Base-by-base conservation (phyloP, 345 rosid species). In the Lepidium aucheri region DNA sequence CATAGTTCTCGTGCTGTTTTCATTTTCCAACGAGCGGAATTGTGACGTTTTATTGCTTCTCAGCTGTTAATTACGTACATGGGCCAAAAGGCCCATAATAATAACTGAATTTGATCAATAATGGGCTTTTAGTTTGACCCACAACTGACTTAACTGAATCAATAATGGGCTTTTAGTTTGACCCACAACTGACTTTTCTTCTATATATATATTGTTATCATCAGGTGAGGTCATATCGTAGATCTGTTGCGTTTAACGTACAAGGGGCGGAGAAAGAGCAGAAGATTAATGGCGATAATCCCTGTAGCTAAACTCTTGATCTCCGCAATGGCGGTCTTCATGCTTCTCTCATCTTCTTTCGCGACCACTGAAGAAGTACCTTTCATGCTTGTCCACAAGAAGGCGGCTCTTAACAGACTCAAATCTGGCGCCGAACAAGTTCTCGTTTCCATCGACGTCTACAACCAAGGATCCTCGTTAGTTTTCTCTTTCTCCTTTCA, bases 401-500 rank as follows among this genome's bases (percentile, higher is more conserved):
- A 90, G 75, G 91, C 89, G 10, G 60, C 82, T 38, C 81, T 84
- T 70, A 75, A 65, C 60, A 66, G 89, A 42, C 84, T 84, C 78
- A 92, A 83, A 66, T 81, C 93, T 52, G 95, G 93, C 62, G 75
- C 81, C 57, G 89, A 92, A 61, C 93, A 83, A 57, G 88, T 92
- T 79, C 73, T 78, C 17, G 93, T 92, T 68, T 79, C 95, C 45
- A 53, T 92, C 67, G 95, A 92, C 63, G 76, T 89, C 80, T 87
- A 89, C 78, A 92, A 89, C 45, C 96, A 87, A 69, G 89, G 98
- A 75, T 80, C 85, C 55, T 79, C 91, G 93, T 89, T 57, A 77
- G 90, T 78, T 60, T 51, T 53, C n/a, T 63, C 50, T 13, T 33
- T 32, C 45, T 11, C 56, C 11, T 51, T n/a, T 51, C 10, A 4